Evolutionary conservation across 2,329 filamentous ascomycete species (phyloP).

Genomic region (Microcyclospora pomicola): DNA sequence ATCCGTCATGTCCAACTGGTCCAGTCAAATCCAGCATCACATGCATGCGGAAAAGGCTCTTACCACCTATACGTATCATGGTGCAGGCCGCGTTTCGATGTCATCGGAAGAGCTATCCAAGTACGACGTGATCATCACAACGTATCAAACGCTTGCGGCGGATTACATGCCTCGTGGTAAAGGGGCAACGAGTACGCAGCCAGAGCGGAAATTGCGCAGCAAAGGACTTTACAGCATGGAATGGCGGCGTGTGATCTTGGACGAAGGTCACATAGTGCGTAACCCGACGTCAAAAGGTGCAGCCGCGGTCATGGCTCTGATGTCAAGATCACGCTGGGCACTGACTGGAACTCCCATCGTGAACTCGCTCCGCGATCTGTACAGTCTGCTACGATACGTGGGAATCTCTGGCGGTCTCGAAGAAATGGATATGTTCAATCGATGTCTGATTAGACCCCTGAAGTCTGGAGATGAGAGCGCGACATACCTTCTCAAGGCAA

Average conservation of each 20-base stretch:
- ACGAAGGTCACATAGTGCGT: slow-evolving; percentile 72
- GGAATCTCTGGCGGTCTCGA: slow-evolving; percentile 63
- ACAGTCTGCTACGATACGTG: slow-evolving; percentile 66
- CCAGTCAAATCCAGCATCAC: slow-evolving; percentile 61
- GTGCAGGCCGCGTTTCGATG: slow-evolving; percentile 43
- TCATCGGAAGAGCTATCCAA: slow-evolving; percentile 42
- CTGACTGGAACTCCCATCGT: slow-evolving; percentile 48
- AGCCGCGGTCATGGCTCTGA: slow-evolving; percentile 51
- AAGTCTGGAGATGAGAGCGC: slow-evolving; percentile 42
- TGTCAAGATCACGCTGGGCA: slow-evolving; percentile 63
- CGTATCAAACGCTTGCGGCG: slow-evolving; percentile 60
- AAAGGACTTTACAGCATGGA: slow-evolving; percentile 47
- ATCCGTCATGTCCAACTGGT: slow-evolving; percentile 85
- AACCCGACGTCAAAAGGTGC: slow-evolving; percentile 63
- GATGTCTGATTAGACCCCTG: slow-evolving; percentile 55
- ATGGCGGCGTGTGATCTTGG: slow-evolving; percentile 69
- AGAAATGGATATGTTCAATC: slow-evolving; percentile 58
- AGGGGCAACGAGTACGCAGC: slow-evolving; percentile 15
- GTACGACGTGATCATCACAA: slow-evolving; percentile 70
- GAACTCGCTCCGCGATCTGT: slow-evolving; percentile 53
- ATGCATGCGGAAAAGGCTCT: slow-evolving; percentile 49
- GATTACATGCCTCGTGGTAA: slow-evolving; percentile 46
- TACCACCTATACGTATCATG: slow-evolving; percentile 62
- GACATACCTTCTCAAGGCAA: slow-evolving; percentile 52
- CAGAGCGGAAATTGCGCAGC: slow-evolving; percentile 19